Base-by-base conservation (phyloP, 139 green algal species). In the Chlorella sp. region DNA sequence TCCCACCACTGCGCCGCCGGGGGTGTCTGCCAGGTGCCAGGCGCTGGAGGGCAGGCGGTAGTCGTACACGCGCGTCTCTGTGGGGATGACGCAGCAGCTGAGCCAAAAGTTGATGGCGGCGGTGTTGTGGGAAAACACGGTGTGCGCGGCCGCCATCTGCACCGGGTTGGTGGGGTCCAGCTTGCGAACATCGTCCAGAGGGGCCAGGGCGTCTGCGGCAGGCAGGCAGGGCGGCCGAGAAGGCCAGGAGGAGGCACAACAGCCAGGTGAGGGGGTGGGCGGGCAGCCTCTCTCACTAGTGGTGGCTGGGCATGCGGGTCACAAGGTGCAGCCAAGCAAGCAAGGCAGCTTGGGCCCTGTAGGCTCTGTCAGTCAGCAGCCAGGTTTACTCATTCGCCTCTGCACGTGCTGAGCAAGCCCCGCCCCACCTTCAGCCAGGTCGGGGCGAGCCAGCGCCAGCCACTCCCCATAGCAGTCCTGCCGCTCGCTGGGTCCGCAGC, bases 1-100 rank as follows among this genome's bases (percentile, higher is more conserved):
- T 16, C 82, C 82, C 11, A 86, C 32, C 28, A 73, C 81, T 3
- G 57, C 15, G 61, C 71, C 89, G 40, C 34, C 21, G 3, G 40
- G 15, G 48, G 88, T 94, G 89, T 91, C 68, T 12, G 94, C 94
- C 86, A 96, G 84, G 90, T 96, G 85, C 94, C 94, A 96, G 24
- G 91, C 88, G n/a, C 40, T 94, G 53, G 81, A 61, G 1, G 69
- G 88, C 37, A 96, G 84, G 75, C 90, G 93, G 48, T 90, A 36
- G 1, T 91, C 90, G 82, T 86, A 95, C 89, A 94, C 91, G 24
- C 88, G 79, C 7, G 92, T 95, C 71, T 95, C 90, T 22, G 24
- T 2, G 0, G 89, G 88, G 14, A 95, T 83, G 18, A 95, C 86
- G 66, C 90, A 94, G 85, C 36, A 83, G 77, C 77, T 83, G 77